Conservation (phyloP, 768 basidiomycete species). For the Trametes cubensis region DNA sequence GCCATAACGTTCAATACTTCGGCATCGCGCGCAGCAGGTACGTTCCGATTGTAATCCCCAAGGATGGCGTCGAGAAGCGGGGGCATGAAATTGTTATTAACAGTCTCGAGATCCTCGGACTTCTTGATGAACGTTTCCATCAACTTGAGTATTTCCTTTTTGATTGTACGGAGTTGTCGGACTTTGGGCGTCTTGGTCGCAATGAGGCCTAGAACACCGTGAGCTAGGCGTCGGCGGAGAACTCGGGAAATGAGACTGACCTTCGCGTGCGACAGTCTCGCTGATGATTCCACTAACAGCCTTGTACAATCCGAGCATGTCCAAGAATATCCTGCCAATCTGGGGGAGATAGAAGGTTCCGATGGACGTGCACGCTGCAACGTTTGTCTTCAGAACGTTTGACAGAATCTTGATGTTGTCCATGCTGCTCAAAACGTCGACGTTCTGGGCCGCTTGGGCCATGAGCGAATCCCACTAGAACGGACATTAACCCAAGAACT, state of each 20-base stretch:
- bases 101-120: constrained; percentile 93
- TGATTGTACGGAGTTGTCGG: constrained; percentile 90
- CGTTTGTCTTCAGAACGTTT: constrained; percentile 98
- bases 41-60: constrained; percentile 96
- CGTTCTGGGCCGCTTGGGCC: constrained; percentile 89
- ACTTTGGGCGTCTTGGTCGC: constrained; percentile 98
- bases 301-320: constrained; percentile 97
- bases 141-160: constrained; percentile 96
- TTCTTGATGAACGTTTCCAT: constrained; percentile 98
- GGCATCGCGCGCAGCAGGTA: constrained; percentile 90
- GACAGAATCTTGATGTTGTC: constrained; percentile 97
- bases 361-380: constrained; percentile 95
- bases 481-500: neutral
- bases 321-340: constrained; percentile 91
- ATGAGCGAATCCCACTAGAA: constrained; percentile 94
- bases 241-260: constrained; percentile 41
- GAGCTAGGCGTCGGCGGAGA: constrained; percentile 6
- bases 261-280: constrained; percentile 85
- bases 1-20: constrained; percentile 98
- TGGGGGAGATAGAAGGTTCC: constrained; percentile 98
- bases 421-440: constrained; percentile 86
- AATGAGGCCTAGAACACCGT: constrained; percentile 61
- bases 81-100: constrained; percentile 91
- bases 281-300: constrained; percentile 97
- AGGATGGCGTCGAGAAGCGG: constrained; percentile 94